Evolutionary conservation across 805 yeast species (phyloP).

Genomic region (Starmerella scarabaei): DNA sequence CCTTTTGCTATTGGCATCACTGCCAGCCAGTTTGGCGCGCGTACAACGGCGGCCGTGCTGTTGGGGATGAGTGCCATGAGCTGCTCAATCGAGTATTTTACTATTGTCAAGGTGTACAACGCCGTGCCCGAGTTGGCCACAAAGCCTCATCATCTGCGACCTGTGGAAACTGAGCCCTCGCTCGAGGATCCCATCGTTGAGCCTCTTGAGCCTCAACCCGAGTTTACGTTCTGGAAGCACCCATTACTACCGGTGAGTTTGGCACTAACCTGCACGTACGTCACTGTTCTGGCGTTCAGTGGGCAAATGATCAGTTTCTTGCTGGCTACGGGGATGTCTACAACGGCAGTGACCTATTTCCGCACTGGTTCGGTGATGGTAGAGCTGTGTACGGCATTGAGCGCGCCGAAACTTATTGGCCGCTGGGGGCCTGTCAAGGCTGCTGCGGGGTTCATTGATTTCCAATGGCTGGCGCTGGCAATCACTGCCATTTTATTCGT

Average conservation of each 20-base stretch:
- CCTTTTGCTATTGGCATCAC: constrained; percentile 30
- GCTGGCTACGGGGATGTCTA: constrained; percentile 25
- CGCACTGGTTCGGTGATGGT: constrained; percentile 27
- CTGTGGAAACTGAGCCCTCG: not conserved
- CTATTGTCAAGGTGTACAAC: constrained; percentile 28
- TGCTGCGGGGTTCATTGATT: constrained; percentile 25
- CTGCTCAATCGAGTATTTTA: constrained; percentile 26
- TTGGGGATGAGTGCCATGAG: constrained; percentile 25
- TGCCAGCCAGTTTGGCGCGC: constrained; percentile 19
- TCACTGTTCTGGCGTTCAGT: constrained; percentile 32
- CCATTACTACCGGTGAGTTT: constrained; percentile 26
- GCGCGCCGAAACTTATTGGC: constrained; percentile 25
- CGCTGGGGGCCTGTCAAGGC: constrained; percentile 24
- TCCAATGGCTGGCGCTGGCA: constrained; percentile 24
- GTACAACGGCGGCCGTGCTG: constrained; percentile 24
- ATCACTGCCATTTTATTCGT: constrained; percentile 19
- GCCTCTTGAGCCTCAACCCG: not conserved
- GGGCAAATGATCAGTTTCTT: constrained; percentile 30
- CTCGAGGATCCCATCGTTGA: not conserved
- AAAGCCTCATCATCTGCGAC: not conserved
- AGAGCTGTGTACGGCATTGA: constrained; percentile 28
- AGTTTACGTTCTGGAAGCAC: constrained; percentile 22
- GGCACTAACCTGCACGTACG: constrained; percentile 25
- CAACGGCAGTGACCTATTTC: constrained; percentile 27
- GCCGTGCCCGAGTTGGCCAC: constrained; percentile 24